Conservation (phyloP, 106 monocot species). For the Dendrobium catenatum region DNA sequence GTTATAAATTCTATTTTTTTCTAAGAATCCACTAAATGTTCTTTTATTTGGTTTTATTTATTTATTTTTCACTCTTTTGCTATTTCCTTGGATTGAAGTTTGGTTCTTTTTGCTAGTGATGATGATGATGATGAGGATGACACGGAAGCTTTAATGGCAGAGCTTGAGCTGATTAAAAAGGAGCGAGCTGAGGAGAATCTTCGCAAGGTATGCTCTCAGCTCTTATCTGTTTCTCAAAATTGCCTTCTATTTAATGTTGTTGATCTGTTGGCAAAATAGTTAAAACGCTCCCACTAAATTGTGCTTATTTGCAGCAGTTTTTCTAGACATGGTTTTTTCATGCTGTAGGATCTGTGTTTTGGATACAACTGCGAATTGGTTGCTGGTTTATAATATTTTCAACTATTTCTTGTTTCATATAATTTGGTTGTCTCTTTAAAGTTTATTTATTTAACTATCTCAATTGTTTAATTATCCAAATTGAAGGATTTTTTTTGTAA, state of each 20-base stretch:
- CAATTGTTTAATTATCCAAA: not conserved
- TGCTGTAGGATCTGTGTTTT: not conserved
- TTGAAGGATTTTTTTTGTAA: not conserved
- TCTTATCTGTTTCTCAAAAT: not conserved
- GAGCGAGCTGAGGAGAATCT: constrained; percentile 85
- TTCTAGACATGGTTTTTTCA: not conserved
- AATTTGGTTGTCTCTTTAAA: not conserved
- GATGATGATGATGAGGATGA: constrained; percentile 94
- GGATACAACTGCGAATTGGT: not conserved
- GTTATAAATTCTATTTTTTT: not conserved
- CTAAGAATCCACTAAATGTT: not conserved
- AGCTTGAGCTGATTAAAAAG: constrained; percentile 85
- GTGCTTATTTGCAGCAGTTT: not conserved
- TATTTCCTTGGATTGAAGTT: not conserved
- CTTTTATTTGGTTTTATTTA: not conserved
- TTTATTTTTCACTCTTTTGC: not conserved
- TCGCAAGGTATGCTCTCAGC: constrained; percentile 40
- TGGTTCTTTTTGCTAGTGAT: constrained; percentile 26
- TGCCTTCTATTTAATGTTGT: not conserved
- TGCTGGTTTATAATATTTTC: not conserved
- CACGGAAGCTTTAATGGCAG: constrained; percentile 80
- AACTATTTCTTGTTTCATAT: not conserved
- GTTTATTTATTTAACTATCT: not conserved
- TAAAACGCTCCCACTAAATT: not conserved
- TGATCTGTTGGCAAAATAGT: not conserved